A percentile compares a stretch with the other conserved stretches of the same genome.
Evolutionary conservation across 2,329 filamentous ascomycete genomes (phyloP).

Genomic region (Trichoderma sp.): DNA sequence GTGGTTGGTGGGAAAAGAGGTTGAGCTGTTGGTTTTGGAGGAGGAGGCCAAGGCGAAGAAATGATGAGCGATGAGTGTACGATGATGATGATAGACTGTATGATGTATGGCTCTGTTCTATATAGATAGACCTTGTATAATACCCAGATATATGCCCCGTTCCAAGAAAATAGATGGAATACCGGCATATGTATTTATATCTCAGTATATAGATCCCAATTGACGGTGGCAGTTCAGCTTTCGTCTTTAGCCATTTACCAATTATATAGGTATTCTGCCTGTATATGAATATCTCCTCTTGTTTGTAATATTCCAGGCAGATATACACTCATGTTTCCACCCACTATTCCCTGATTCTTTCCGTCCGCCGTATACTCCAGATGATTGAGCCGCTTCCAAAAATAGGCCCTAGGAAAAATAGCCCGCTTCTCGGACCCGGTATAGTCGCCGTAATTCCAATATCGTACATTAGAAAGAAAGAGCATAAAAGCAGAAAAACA

Average conservation of each 20-base stretch:
- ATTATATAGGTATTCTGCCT: not conserved
- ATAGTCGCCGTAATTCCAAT: not conserved
- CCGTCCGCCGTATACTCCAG: conserved; percentile 5
- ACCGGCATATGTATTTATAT: not conserved
- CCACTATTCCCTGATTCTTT: not conserved
- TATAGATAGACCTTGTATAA: not conserved
- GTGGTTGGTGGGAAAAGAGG: conserved; percentile 77
- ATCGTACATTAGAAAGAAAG: not conserved
- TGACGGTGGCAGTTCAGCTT: not conserved
- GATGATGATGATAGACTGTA: not conserved
- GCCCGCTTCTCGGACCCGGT: not conserved
- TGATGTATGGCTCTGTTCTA: not conserved
- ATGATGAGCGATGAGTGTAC: conserved; percentile 21
- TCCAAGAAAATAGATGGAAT: not conserved
- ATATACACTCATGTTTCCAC: not conserved
- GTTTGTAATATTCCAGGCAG: not conserved
- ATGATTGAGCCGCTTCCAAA: not conserved
- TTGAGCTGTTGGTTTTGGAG: conserved; percentile 71
- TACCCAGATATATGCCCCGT: not conserved
- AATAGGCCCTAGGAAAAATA: not conserved
- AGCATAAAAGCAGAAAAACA: not conserved
- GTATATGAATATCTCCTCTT: not conserved
- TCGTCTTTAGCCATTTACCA: not conserved
- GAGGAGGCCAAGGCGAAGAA: conserved; percentile 49
- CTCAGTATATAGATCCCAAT: not conserved